phyloP scores from a whole-genome alignment of 108 stramenopile species.

The Bacterosira constricta region DNA sequence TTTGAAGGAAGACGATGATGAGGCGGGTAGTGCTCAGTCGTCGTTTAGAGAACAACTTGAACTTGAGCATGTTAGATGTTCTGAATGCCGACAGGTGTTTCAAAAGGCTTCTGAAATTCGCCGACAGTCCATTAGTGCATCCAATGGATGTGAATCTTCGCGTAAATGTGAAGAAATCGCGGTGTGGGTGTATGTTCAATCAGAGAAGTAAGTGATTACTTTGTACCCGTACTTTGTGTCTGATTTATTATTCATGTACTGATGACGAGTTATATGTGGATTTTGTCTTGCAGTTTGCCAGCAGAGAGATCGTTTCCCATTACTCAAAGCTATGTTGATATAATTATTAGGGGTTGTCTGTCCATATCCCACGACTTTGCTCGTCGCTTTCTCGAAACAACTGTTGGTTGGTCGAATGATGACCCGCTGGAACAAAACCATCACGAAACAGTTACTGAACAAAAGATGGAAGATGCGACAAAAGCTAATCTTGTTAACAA shows the following conservation, averaged over 20 bases:
- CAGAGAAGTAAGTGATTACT: slow-evolving; percentile 6
- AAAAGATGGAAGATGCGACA: not conserved
- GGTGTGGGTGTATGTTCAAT: slow-evolving; percentile 74
- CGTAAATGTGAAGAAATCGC: slow-evolving; percentile 5
- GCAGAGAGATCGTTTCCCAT: slow-evolving; percentile 58
- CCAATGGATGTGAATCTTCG: not conserved
- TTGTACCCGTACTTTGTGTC: not conserved
- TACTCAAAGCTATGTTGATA: slow-evolving; percentile 74
- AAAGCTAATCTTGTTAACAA: not conserved
- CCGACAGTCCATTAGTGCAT: not conserved
- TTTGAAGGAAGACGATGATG: not conserved
- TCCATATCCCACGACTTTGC: slow-evolving; percentile 62
- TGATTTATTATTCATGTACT: not conserved
- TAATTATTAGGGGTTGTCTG: slow-evolving; percentile 69
- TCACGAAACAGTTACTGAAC: too few species aligned
- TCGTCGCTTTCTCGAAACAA: slow-evolving; percentile 49
- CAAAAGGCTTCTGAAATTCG: slow-evolving; percentile 27
- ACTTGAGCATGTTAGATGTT: slow-evolving; percentile 12
- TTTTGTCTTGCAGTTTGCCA: not conserved
- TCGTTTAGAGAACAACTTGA: slow-evolving; percentile 7
- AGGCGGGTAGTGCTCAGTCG: not conserved
- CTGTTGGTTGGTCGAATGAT: slow-evolving; percentile 70
- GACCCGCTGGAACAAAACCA: not conserved
- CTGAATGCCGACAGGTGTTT: slow-evolving; percentile 28
- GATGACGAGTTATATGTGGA: too few species aligned